phyloP scores from a whole-genome alignment of 2,329 filamentous ascomycete species.

The Paraphoma chrysanthemicola region DNA sequence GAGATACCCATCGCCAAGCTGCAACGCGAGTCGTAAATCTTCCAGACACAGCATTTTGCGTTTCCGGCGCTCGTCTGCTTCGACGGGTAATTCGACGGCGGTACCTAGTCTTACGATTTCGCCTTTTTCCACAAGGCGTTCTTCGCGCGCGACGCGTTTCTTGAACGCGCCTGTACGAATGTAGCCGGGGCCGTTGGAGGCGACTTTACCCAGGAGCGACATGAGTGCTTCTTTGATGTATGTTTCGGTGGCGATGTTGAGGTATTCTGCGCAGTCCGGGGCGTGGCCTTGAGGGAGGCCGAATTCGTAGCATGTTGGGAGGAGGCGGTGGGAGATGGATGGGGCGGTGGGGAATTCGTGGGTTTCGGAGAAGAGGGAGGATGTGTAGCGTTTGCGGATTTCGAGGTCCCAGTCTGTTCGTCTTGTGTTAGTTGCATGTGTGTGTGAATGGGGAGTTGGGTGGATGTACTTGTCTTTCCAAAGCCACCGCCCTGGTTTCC shows the following conservation, averaged over 20 bases:
- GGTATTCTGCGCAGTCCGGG: constrained; percentile 63
- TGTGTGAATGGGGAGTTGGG: not conserved
- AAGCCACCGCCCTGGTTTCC: constrained; percentile 72
- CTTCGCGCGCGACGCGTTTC: constrained; percentile 76
- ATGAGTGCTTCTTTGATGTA: constrained; percentile 68
- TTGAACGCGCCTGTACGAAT: constrained; percentile 83
- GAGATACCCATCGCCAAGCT: constrained; percentile 77
- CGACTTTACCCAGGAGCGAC: constrained; percentile 61
- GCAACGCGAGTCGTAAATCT: constrained; percentile 77
- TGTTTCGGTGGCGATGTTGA: constrained; percentile 67
- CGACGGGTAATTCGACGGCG: constrained; percentile 75
- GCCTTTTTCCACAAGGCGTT: constrained; percentile 74
- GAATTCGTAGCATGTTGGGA: constrained; percentile 71
- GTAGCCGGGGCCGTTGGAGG: constrained; percentile 60
- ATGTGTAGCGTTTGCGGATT: constrained; percentile 69
- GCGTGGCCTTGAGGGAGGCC: constrained; percentile 63
- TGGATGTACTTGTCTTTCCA: constrained; percentile 75
- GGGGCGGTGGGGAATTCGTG: constrained; percentile 67
- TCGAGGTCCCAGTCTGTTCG: constrained; percentile 67
- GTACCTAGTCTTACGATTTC: constrained; percentile 76
- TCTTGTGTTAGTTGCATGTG: no score
- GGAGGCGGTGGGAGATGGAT: constrained; percentile 65
- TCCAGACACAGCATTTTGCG: constrained; percentile 76
- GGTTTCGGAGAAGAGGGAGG: constrained; percentile 66
- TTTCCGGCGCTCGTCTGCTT: constrained; percentile 77